Base-by-base conservation (phyloP, 495 filamentous ascomycete species). In the Neurospora sp. region DNA sequence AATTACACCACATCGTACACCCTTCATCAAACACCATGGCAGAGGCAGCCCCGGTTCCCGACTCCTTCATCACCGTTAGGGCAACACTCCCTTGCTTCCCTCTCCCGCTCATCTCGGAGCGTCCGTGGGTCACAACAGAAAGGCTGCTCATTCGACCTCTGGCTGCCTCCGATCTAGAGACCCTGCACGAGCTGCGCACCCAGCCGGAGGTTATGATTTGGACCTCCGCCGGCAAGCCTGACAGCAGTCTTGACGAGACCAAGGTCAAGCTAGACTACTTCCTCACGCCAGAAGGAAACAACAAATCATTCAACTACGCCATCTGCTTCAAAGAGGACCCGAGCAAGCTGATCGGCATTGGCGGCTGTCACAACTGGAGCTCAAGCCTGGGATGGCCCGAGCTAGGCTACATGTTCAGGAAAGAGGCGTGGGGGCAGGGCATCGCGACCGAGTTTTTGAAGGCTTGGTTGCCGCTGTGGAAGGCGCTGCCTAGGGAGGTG, bases 131-230 rank as follows among this genome's bases (percentile, higher is more conserved):
- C 35, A 74, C 42, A 16, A 87, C 86, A 9, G 78, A 82, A 22
- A 84, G 86, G 8, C 78, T 88, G 9, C 71, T 85, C 69, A 70
- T 87, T 39, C 85, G 86, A 3, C 77, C 83, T 1, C 76, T 81
- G 18, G 45, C 45, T 20, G 35, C 77, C n/a, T 75, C 78, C n/a
- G 85, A 88, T 72, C 68, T 84, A 6, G 73, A 79, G 3, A 82
- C 70, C 8, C 40, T 86, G 27, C 78, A 84, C 68, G 69, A 65
- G 14, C 71, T 88, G 6, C 85, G 85, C 22, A 82, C 75, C 31
- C 84, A 88, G 76, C 81, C 83, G 4, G 85, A 87, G 76, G 84
- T 87, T 44, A 87, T 88, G 86, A 72, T 69, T 27, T 86, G 80
- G 79, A 85, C 84, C 5, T 27, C n/a, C 0, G 16, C 65, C n/a